phyloP scores from a whole-genome alignment of 2,329 filamentous ascomycete genomes.

The Fusarium clavum region DNA sequence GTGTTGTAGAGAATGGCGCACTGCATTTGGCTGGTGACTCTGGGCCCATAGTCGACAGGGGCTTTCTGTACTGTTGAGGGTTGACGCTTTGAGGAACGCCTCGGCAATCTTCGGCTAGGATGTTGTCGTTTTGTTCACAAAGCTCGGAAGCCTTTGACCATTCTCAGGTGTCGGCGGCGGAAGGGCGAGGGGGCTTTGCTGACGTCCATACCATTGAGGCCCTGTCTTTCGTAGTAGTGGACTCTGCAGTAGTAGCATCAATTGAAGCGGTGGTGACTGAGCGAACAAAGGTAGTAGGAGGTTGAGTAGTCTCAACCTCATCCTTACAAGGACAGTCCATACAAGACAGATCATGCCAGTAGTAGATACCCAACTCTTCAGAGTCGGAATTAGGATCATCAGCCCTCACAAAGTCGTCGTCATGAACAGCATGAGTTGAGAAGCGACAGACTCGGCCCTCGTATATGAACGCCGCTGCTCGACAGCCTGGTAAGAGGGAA shows the following conservation, averaged over 20 bases:
- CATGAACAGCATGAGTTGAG: conserved; percentile 5
- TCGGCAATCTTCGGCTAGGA: not conserved
- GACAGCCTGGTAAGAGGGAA: conserved; percentile 1
- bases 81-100: not conserved
- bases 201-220: not conserved
- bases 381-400: conserved; percentile 8
- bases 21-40: not conserved
- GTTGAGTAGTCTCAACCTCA: not conserved
- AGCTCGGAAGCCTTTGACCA: not conserved
- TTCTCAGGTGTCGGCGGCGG: not conserved
- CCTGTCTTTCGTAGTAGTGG: not conserved
- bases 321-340: conserved; percentile 12
- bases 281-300: not conserved
- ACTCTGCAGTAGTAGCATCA: not conserved
- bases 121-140: not conserved
- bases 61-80: not conserved
- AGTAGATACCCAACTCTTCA: conserved; percentile 1
- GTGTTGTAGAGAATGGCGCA: not conserved
- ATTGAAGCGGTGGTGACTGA: not conserved
- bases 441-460: not conserved
- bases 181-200: not conserved
- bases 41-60: not conserved
- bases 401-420: conserved; percentile 9
- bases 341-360: conserved; percentile 11
- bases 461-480: not conserved